Evolutionary conservation across 2,329 filamentous ascomycete genomes (phyloP).

Genomic region (Leptodontidium sp.): DNA sequence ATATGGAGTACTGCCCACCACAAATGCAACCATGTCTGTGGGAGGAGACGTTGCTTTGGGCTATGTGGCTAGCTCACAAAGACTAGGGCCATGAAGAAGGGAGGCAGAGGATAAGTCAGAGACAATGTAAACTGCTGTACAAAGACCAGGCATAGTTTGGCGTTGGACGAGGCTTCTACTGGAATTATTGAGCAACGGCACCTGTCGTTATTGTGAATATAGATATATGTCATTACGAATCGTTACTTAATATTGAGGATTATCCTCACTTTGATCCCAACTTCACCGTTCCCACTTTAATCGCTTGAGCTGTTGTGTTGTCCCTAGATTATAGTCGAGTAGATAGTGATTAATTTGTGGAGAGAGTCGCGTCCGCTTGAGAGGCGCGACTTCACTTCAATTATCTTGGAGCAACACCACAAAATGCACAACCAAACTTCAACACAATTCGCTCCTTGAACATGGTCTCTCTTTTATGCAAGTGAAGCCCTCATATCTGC

Average conservation of each 20-base stretch:
- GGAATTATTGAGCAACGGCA: constrained; percentile 17
- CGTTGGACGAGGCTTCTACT: constrained; percentile 29
- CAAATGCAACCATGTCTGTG: constrained; percentile 48
- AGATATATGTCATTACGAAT: constrained; percentile 32
- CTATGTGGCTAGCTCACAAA: constrained; percentile 70
- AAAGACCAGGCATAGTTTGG: constrained; percentile 40
- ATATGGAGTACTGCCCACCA: constrained; percentile 84
- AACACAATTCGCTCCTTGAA: constrained; percentile 22
- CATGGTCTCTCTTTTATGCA: constrained; percentile 43
- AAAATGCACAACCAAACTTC: constrained; percentile 23
- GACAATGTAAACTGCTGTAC: constrained; percentile 36
- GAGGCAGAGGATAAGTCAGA: neutral
- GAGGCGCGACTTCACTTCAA: constrained; percentile 26
- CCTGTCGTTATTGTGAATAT: constrained; percentile 27
- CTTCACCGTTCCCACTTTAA: neutral
- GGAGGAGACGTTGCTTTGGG: constrained; percentile 60
- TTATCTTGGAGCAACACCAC: constrained; percentile 15
- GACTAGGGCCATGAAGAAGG: constrained; percentile 68
- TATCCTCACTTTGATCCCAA: neutral
- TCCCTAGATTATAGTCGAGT: neutral
- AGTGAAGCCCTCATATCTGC: constrained; percentile 4
- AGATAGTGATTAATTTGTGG: neutral
- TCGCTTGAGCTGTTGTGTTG: neutral
- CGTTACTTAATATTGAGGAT: constrained; percentile 8
- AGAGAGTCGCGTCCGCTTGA: constrained; percentile 31